Evolutionary conservation across 495 filamentous ascomycete genomes (phyloP).

Genomic region (Hyaloscypha variabilis): DNA sequence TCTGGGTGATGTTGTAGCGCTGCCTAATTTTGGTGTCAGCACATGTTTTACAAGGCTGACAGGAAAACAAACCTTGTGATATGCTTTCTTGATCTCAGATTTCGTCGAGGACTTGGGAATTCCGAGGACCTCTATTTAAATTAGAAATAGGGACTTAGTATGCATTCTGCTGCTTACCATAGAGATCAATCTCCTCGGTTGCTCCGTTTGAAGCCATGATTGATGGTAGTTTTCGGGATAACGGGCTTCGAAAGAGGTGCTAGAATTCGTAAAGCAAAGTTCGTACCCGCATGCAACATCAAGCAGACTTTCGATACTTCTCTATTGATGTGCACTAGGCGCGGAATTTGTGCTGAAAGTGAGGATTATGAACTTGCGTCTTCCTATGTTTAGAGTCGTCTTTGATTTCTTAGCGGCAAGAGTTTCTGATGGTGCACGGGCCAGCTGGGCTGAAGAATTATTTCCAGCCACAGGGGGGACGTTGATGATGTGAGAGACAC

Average conservation of each 20-base stretch:
- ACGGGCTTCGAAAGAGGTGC: background rate
- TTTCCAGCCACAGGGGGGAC: background rate
- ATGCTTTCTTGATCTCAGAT: slow-evolving; percentile 93
- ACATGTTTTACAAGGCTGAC: slow-evolving; percentile 11
- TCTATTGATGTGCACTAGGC: background rate
- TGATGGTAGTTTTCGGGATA: background rate
- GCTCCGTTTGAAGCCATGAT: slow-evolving; percentile 31
- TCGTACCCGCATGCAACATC: background rate
- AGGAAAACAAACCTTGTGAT: slow-evolving; percentile 74
- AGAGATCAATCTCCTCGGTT: slow-evolving; percentile 57
- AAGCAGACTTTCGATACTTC: background rate
- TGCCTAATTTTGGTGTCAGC: slow-evolving; percentile 57
- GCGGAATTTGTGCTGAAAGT: background rate
- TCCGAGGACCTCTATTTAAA: slow-evolving; percentile 68
- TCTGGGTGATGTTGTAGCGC: slow-evolving; percentile 90
- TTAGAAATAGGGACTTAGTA: slow-evolving; percentile 11
- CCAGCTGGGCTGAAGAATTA: slow-evolving; percentile 11
- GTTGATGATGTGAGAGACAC: background rate
- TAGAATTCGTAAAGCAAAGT: background rate
- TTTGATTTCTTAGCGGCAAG: slow-evolving; percentile 28
- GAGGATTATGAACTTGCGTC: slow-evolving; percentile 1
- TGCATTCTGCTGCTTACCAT: slow-evolving; percentile 51
- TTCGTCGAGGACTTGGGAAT: slow-evolving; percentile 70
- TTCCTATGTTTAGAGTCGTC: background rate
- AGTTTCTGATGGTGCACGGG: slow-evolving; percentile 16